phyloP scores from a whole-genome alignment of 1,284 basidiomycete genomes.

The Vanrija pseudolonga region DNA sequence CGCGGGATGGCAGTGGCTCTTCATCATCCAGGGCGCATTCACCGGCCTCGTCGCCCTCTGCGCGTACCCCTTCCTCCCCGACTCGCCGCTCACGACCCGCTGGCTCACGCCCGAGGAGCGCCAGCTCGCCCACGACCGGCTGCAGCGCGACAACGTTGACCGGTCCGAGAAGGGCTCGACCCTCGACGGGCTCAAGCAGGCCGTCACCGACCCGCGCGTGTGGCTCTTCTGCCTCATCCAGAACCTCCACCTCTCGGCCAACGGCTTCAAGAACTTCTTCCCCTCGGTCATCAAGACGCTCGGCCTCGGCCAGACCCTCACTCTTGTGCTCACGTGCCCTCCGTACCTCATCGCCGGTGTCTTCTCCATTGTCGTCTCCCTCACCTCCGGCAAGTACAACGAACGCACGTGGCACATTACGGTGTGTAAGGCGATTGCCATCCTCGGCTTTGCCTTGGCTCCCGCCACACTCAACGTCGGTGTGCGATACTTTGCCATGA shows the following conservation, averaged over 20 bases:
- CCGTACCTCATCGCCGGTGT: slow-evolving; percentile 36
- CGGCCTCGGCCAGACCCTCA: slow-evolving; percentile 38
- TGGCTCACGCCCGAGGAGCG: slow-evolving; percentile 15
- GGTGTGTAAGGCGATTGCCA: slow-evolving; percentile 22
- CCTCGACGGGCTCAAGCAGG: slow-evolving; percentile 32
- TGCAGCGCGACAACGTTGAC: slow-evolving; percentile 28
- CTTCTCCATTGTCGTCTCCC: slow-evolving; percentile 21
- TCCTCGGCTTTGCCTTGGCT: slow-evolving; percentile 33
- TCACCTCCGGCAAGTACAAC: slow-evolving; percentile 27
- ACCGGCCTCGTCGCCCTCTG: slow-evolving; percentile 14
- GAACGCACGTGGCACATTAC: slow-evolving; percentile 32
- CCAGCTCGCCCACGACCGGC: slow-evolving; percentile 15
- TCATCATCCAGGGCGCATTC: slow-evolving; percentile 19
- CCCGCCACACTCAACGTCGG: slow-evolving; percentile 28
- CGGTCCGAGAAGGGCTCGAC: slow-evolving; percentile 24
- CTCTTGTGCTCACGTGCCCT: slow-evolving; percentile 46
- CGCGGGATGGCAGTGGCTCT: slow-evolving; percentile 27
- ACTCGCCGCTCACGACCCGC: slow-evolving; percentile 14
- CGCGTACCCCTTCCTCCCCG: slow-evolving; percentile 15
- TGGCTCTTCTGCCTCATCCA: slow-evolving; percentile 33
- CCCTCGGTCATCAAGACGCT: slow-evolving; percentile 32
- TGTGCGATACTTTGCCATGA: slow-evolving; percentile 32
- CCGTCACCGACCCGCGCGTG: slow-evolving; percentile 27
- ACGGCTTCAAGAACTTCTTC: slow-evolving; percentile 36
- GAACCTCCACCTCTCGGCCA: slow-evolving; percentile 27